These are phyloP conservation scores for Dovyalis caffra DNA, from an alignment of 345 rosid species.

Conservation along the genomic window DNA sequence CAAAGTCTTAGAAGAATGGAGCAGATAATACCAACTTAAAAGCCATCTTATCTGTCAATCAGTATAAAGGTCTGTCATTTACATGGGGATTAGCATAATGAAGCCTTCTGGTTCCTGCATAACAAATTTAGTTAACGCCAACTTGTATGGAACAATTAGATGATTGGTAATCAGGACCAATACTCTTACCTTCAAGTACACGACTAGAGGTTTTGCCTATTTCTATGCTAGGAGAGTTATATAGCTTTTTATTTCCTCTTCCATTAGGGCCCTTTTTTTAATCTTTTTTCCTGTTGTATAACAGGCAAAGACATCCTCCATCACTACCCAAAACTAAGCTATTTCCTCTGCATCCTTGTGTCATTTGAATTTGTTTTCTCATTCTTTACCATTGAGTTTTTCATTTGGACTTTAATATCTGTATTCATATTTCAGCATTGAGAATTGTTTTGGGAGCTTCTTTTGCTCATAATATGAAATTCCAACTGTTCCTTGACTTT, in stretches of 20 bases:
- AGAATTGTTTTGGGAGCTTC: not conserved
- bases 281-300: not conserved
- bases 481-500: not conserved
- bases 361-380: not conserved
- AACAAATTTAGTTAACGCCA: not conserved
- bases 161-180: not conserved
- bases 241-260: no score
- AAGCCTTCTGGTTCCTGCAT: not conserved
- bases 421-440: not conserved
- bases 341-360: not conserved
- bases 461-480: not conserved
- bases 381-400: not conserved
- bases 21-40: not conserved
- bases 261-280: not conserved
- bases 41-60: not conserved
- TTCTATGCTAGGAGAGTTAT: not conserved
- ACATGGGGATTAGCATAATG: slow-evolving; percentile 1
- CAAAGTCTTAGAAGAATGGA: not conserved
- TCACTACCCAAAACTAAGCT: no score
- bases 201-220: not conserved
- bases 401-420: not conserved
- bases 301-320: not conserved
- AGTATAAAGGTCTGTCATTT: not conserved
- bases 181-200: not conserved
- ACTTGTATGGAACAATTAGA: not conserved